These are phyloP conservation scores for Aleurites moluccanus DNA, from an alignment of 441 rosid species.

Conservation along the genomic window DNA sequence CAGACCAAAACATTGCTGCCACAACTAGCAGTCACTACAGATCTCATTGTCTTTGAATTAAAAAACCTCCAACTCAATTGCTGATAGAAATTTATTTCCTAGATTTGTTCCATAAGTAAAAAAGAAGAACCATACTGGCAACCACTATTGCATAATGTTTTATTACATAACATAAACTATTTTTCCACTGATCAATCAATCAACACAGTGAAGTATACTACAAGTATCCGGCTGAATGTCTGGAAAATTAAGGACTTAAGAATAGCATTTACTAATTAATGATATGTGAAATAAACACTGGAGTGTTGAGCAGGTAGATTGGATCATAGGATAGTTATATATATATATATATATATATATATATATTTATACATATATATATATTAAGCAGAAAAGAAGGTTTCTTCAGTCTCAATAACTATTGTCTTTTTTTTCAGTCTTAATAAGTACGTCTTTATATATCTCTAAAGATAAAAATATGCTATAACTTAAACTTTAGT, in stretches of 20 bases:
- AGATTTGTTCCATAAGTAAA: neutral
- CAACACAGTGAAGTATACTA: neutral
- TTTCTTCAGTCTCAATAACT: neutral
- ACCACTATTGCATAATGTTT: neutral
- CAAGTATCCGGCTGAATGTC: neutral
- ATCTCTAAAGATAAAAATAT: neutral
- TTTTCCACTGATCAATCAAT: neutral
- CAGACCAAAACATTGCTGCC: neutral
- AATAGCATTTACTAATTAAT: neutral
- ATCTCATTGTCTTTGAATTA: neutral
- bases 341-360: too few species aligned
- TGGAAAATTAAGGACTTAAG: neutral
- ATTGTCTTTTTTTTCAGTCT: neutral
- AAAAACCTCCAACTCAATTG: constrained; percentile 2
- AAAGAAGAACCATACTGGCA: neutral
- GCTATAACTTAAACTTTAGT: constrained; percentile 1
- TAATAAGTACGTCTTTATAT: neutral
- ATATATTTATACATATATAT: too few species aligned
- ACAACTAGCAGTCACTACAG: neutral
- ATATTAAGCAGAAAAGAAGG: neutral
- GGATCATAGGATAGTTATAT: neutral
- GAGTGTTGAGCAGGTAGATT: neutral
- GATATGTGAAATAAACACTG: neutral
- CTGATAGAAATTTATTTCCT: neutral
- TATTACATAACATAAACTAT: neutral